Evolutionary conservation across 768 basidiomycete genomes (phyloP).

Genomic region (Tremella fuciformis): DNA sequence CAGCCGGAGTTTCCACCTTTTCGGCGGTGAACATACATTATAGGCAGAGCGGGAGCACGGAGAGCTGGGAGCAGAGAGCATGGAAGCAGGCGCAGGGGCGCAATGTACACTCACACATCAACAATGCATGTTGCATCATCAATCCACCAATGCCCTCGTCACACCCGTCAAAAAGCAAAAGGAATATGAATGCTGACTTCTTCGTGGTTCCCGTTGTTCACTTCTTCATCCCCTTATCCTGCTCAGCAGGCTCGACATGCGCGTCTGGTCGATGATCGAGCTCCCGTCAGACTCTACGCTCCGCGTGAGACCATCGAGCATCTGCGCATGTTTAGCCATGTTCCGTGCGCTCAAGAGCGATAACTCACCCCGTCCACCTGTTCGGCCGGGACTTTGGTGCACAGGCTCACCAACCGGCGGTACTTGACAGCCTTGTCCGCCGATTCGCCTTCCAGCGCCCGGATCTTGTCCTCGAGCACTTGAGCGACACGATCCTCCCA

Average conservation of each 20-base stretch:
- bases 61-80: background rate
- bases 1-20: conserved; percentile 91
- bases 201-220: too few species aligned
- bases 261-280: conserved; percentile 28
- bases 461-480: conserved; percentile 67
- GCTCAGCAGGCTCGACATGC: conserved; percentile 38
- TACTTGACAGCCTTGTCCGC: conserved; percentile 88
- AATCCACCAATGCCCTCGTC: too few species aligned
- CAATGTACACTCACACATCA: conserved; percentile 3
- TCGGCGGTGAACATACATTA: conserved; percentile 63
- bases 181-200: too few species aligned
- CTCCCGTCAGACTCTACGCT: conserved; percentile 47
- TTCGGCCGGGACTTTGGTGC: conserved; percentile 79
- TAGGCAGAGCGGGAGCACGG: background rate
- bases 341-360: background rate
- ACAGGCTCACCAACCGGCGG: conserved; percentile 83
- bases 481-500: conserved; percentile 82
- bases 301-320: conserved; percentile 45
- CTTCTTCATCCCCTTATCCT: conserved; percentile 29
- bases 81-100: conserved; percentile 1
- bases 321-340: conserved; percentile 22
- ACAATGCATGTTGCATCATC: background rate
- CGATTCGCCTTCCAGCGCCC: conserved; percentile 69
- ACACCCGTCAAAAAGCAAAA: too few species aligned
- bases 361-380: conserved; percentile 83